Base-by-base conservation (phyloP, 176 grass and related monocot genomes). In the Rhipidocladum racemiflorum region DNA sequence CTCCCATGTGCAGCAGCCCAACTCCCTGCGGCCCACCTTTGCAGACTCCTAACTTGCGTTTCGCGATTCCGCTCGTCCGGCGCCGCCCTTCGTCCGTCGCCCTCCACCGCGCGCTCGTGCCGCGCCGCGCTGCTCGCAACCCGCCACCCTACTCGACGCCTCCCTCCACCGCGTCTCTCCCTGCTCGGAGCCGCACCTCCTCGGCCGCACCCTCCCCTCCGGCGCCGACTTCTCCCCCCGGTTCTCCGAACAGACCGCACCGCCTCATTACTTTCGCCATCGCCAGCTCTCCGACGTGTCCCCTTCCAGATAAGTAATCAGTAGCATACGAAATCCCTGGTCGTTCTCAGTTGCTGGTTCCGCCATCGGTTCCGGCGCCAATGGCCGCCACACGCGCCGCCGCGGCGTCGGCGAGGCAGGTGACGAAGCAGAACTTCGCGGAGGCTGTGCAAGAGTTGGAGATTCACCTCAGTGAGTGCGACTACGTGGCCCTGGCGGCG, bases 361-460 rank as follows among this genome's bases (percentile, higher is more conserved):
- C 17, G 4, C 7, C 48, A 43, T 9, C 20, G 30, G 64, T 7
- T 76, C 67, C 17, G 46, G 69, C 27, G 78, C 70, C 38, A 51
- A 90, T 90, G 88, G 83, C 78, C 6, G 49, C 74, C 48, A 17
- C 59, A 36, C 80, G 74, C 67, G 67, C 77, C 65, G 67, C 80
- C 1, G 30, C 75, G 4, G 32, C 78, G 44, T 55, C 78, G 24
- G 87, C 88, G 68, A 93, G 73, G 79, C 95, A 95, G 85, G 86
- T 98, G 10, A 95, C 90, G 69, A 90, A 70, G 77, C 85, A 76
- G n/a, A 93, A 92, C 87, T 98, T 98, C 72, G 30, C 87, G 18
- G 81, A 85, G 27, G 82, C 92, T 16, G 75, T 98, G 50, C 78
- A 40, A 11, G 87, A 91, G 39, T 83, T 98, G 65, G 65, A 39